Percentiles rank a stretch among this genome's conserved stretches.
Evolutionary conservation across 2,329 filamentous ascomycete genomes (phyloP).

Genomic region (Tolypocladium sp.): DNA sequence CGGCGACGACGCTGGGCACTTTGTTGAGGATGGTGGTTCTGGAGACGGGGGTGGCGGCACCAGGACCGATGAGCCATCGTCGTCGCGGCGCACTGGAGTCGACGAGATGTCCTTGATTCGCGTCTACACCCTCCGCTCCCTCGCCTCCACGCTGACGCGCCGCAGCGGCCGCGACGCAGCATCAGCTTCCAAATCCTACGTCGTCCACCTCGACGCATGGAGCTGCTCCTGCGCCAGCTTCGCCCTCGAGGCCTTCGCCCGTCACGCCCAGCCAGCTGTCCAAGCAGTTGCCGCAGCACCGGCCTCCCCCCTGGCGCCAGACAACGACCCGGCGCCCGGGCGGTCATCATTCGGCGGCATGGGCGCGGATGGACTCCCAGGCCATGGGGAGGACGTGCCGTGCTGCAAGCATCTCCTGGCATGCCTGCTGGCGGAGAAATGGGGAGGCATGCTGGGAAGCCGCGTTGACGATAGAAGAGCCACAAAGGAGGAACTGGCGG

Average conservation of each 20-base stretch:
- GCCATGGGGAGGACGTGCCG: conserved; percentile 30
- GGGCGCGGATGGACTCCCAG: conserved; percentile 24
- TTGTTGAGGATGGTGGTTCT: too few species aligned
- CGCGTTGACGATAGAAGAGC: conserved; percentile 47
- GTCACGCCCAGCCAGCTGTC: background rate
- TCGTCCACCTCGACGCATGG: conserved; percentile 69
- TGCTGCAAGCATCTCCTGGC: conserved; percentile 88
- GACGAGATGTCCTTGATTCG: background rate
- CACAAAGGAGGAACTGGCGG: conserved; percentile 60
- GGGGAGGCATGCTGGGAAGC: conserved; percentile 43
- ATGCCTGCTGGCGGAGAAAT: conserved; percentile 64
- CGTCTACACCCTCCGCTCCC: conserved; percentile 59
- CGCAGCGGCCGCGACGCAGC: conserved; percentile 7
- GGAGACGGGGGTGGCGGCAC: too few species aligned
- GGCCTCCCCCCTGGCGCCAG: background rate
- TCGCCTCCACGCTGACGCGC: conserved; percentile 23
- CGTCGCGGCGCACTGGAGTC: background rate
- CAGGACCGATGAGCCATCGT: background rate
- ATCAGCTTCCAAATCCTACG: conserved; percentile 37
- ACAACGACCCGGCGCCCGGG: background rate
- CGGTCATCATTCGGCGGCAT: conserved; percentile 38
- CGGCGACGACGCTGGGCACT: too few species aligned
- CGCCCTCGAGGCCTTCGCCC: conserved; percentile 57
- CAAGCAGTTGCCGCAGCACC: background rate
- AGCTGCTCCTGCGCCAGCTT: conserved; percentile 87